Percentiles rank a stretch among this genome's conserved stretches.
Evolutionary conservation across 1,284 basidiomycete species (phyloP).

Genomic region (Ustilago shanxiensis): DNA sequence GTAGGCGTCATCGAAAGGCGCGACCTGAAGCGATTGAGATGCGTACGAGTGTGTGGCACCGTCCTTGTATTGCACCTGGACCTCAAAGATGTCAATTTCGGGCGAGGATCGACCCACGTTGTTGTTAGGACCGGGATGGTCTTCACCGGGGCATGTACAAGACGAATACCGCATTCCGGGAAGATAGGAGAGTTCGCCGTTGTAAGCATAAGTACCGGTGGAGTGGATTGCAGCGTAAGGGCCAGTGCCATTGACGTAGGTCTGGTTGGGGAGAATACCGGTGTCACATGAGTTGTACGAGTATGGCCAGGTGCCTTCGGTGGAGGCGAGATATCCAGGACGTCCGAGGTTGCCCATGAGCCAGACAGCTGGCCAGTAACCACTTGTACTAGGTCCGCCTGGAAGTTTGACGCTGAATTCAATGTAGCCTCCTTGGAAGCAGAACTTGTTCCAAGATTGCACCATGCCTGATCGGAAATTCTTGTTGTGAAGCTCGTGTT

Average conservation of each 20-base stretch:
- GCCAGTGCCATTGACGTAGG: conserved; percentile 52
- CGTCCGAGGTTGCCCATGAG: conserved; percentile 67
- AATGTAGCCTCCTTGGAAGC: conserved; percentile 69
- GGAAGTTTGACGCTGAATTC: conserved; percentile 62
- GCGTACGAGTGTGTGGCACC: conserved; percentile 57
- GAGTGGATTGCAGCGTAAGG: conserved; percentile 50
- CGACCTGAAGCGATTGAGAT: conserved; percentile 68
- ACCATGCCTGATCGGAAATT: conserved; percentile 69
- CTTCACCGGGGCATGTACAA: conserved; percentile 64
- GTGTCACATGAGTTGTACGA: conserved; percentile 70
- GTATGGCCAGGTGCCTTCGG: conserved; percentile 71
- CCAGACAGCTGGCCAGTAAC: conserved; percentile 73
- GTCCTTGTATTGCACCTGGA: conserved; percentile 73
- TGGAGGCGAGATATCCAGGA: conserved; percentile 67
- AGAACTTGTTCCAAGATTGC: conserved; percentile 70
- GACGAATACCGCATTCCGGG: conserved; percentile 65
- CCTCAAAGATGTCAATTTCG: conserved; percentile 70
- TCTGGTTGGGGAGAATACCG: conserved; percentile 66
- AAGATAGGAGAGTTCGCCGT: conserved; percentile 51
- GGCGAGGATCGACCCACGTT: conserved; percentile 67
- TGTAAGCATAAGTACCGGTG: conserved; percentile 58
- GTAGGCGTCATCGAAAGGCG: conserved; percentile 67
- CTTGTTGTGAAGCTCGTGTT: conserved; percentile 58
- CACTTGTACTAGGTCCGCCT: conserved; percentile 63
- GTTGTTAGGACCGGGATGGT: conserved; percentile 63